phyloP scores from a whole-genome alignment of 176 grass and related monocot species.

The Otatea glauca region DNA sequence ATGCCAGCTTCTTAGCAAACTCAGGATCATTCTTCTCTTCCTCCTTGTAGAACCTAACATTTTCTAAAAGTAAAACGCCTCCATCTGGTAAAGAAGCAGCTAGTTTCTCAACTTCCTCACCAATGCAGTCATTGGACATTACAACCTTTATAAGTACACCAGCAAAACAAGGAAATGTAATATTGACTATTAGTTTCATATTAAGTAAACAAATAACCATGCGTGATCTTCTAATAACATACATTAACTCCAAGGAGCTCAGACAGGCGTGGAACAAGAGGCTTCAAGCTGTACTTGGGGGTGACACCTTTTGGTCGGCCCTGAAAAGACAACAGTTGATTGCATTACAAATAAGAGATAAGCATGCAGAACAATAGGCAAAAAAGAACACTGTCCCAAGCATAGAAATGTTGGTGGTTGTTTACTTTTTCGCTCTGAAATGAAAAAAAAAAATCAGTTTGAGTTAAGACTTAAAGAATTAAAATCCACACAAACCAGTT shows the following conservation, averaged over 20 bases:
- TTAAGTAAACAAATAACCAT: not conserved
- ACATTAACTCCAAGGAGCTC: conserved; percentile 67
- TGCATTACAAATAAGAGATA: conserved; percentile 8
- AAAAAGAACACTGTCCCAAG: not conserved
- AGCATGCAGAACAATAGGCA: not conserved
- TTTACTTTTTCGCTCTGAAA: not conserved
- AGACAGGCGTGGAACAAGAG: conserved; percentile 62
- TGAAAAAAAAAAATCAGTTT: not conserved
- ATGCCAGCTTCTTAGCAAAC: conserved; percentile 68
- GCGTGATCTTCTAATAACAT: conserved; percentile 6
- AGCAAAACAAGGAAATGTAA: conserved; percentile 26
- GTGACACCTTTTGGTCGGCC: conserved; percentile 73
- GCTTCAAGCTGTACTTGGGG: conserved; percentile 74
- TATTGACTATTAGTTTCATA: not conserved
- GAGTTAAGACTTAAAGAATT: not conserved
- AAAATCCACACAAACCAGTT: not conserved
- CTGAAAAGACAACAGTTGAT: conserved; percentile 41
- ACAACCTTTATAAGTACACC: conserved; percentile 46
- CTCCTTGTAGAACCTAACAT: conserved; percentile 82
- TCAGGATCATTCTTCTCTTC: conserved; percentile 70
- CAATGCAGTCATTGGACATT: conserved; percentile 74
- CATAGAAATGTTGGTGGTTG: not conserved
- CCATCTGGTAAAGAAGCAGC: conserved; percentile 65
- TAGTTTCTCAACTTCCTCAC: conserved; percentile 60
- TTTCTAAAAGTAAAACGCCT: conserved; percentile 85